These are phyloP conservation scores for Mimosa pudica DNA, from an alignment of 306 rosid genomes.

Conservation along the genomic window DNA sequence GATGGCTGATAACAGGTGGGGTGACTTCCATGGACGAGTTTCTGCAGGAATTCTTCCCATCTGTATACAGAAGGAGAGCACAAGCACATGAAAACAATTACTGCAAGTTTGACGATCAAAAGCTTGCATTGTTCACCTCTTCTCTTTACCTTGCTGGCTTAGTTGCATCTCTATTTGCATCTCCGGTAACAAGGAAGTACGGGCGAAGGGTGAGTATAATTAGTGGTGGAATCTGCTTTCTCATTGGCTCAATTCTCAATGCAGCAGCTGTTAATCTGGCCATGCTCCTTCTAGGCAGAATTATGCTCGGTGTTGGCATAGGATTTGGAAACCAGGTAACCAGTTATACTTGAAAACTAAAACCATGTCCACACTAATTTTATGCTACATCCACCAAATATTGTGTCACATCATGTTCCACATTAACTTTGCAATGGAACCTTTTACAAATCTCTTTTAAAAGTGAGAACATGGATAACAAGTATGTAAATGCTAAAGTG, in stretches of 20 bases:
- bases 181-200: conserved; percentile 1
- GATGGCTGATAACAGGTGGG: conserved; percentile 4
- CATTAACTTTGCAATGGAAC: background rate
- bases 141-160: conserved; percentile 12
- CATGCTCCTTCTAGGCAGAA: conserved; percentile 4
- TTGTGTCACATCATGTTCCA: background rate
- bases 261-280: conserved; percentile 15
- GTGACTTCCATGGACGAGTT: conserved; percentile 4
- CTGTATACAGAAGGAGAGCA: background rate
- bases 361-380: background rate
- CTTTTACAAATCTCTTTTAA: background rate
- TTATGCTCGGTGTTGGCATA: conserved; percentile 14
- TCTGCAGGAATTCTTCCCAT: background rate
- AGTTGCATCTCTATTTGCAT: background rate
- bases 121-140: background rate
- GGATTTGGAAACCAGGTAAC: conserved; percentile 14
- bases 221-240: conserved; percentile 5
- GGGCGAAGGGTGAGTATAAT: conserved; percentile 5
- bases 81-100: background rate
- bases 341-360: background rate
- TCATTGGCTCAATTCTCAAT: background rate
- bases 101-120: background rate
- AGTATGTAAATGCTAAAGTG: background rate
- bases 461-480: background rate
- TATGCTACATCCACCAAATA: background rate